phyloP scores from a whole-genome alignment of 352 stramenopile species.

The Phytopythium mirpurense region DNA sequence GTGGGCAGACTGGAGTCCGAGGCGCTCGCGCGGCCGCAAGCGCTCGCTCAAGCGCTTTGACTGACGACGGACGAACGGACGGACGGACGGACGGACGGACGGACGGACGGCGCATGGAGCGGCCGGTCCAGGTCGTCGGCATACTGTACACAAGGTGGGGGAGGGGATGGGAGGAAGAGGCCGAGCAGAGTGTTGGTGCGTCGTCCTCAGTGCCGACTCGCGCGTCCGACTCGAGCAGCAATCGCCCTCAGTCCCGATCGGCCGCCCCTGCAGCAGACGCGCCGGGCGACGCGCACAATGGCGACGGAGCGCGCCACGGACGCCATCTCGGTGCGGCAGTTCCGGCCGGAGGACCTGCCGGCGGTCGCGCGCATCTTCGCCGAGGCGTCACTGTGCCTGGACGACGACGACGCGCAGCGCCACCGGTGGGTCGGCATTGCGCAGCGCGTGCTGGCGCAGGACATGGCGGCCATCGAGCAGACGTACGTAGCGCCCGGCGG shows the following conservation, averaged over 20 bases:
- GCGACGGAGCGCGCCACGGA: background rate
- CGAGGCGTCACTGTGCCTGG: slow-evolving; percentile 6
- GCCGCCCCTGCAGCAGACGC: background rate
- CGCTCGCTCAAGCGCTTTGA: background rate
- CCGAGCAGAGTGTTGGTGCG: no score
- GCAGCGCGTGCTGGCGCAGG: background rate
- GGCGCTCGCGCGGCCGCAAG: background rate
- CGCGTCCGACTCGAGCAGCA: no score
- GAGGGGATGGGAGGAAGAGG: background rate
- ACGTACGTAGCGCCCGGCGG: slow-evolving; percentile 14
- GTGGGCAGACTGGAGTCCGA: background rate
- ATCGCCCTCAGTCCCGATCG: no score
- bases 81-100: no score
- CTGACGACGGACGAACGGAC: background rate
- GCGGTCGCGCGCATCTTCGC: slow-evolving; percentile 8
- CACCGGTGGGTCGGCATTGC: slow-evolving; percentile 9
- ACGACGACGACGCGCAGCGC: slow-evolving; percentile 8
- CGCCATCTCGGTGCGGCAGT: slow-evolving; percentile 5
- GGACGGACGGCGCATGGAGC: no score
- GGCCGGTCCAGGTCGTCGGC: no score
- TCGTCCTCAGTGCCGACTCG: no score
- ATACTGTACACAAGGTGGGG: no score
- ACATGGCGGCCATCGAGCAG: slow-evolving; percentile 9
- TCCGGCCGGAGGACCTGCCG: slow-evolving; percentile 7
- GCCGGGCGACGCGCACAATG: background rate